Evolutionary conservation across 768 basidiomycete species (phyloP).

Genomic region (Tephrocybe sp.): DNA sequence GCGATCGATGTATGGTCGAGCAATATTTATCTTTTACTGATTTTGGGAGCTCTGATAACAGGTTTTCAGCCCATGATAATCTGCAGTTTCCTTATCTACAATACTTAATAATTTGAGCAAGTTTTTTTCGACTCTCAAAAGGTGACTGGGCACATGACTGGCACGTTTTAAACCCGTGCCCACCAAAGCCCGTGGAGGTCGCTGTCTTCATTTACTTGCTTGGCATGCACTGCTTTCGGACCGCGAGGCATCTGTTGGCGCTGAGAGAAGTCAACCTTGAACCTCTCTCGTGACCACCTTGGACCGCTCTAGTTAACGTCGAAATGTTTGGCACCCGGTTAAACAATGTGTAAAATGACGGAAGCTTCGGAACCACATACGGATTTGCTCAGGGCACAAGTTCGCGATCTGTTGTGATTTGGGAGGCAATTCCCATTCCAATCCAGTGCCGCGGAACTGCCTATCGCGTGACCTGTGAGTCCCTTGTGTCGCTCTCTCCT

Average conservation of each 20-base stretch:
- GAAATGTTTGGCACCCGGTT: constrained; percentile 17
- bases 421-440: constrained; percentile 14
- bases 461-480: constrained; percentile 33
- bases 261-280: constrained; percentile 9
- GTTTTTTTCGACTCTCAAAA: too few species aligned
- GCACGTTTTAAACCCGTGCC: constrained; percentile 5
- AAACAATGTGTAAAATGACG: constrained; percentile 16
- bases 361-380: constrained; percentile 18
- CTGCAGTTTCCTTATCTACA: too few species aligned
- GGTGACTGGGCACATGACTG: too few species aligned
- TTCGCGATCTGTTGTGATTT: constrained; percentile 20
- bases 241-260: constrained; percentile 12
- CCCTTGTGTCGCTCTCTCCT: constrained; percentile 21
- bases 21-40: neutral
- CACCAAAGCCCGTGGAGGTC: constrained; percentile 29
- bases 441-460: constrained; percentile 13
- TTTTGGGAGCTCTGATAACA: neutral
- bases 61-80: too few species aligned
- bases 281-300: constrained; percentile 19
- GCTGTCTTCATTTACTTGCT: constrained; percentile 18
- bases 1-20: too few species aligned
- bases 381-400: constrained; percentile 24
- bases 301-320: constrained; percentile 10
- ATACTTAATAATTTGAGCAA: too few species aligned
- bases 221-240: constrained; percentile 18